Percentiles rank a stretch among this genome's conserved stretches.
Evolutionary conservation across 768 basidiomycete species (phyloP).

Genomic region (Tubosaeta sp.): DNA sequence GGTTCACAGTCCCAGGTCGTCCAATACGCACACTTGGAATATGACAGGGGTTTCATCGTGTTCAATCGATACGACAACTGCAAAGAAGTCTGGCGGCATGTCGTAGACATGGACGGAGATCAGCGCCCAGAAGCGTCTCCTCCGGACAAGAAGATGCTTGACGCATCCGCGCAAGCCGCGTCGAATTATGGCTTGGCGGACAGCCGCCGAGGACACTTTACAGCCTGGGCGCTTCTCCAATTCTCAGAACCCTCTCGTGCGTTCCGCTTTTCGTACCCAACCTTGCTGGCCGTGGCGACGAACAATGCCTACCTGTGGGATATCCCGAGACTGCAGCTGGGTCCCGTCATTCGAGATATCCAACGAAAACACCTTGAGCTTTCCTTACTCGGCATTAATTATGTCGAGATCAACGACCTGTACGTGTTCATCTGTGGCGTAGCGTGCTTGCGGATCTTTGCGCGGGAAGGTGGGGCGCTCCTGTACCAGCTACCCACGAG

Average conservation of each 20-base stretch:
- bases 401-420: conserved; percentile 59
- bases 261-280: conserved; percentile 67
- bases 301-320: conserved; percentile 58
- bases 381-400: too few species aligned
- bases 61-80: conserved; percentile 55
- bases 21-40: conserved; percentile 68
- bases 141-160: conserved; percentile 31
- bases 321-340: conserved; percentile 44
- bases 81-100: conserved; percentile 70
- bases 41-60: conserved; percentile 63
- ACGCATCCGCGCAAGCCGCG: conserved; percentile 21
- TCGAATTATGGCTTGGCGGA: conserved; percentile 7
- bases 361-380: conserved; percentile 13
- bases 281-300: conserved; percentile 47
- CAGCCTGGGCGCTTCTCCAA: conserved; percentile 54
- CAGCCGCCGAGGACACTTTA: conserved; percentile 47
- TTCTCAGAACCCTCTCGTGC: conserved; percentile 45
- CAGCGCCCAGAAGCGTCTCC: conserved; percentile 22
- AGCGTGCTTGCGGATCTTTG: conserved; percentile 48
- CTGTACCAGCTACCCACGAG: conserved; percentile 42
- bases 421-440: conserved; percentile 60
- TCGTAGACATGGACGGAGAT: conserved; percentile 30
- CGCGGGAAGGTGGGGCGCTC: conserved; percentile 40
- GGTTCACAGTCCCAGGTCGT: conserved; percentile 12
- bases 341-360: conserved; percentile 36